These are phyloP conservation scores for Kurtzmaniella quercitrusa DNA, from an alignment of 1,139 yeast species.

Conservation along the genomic window DNA sequence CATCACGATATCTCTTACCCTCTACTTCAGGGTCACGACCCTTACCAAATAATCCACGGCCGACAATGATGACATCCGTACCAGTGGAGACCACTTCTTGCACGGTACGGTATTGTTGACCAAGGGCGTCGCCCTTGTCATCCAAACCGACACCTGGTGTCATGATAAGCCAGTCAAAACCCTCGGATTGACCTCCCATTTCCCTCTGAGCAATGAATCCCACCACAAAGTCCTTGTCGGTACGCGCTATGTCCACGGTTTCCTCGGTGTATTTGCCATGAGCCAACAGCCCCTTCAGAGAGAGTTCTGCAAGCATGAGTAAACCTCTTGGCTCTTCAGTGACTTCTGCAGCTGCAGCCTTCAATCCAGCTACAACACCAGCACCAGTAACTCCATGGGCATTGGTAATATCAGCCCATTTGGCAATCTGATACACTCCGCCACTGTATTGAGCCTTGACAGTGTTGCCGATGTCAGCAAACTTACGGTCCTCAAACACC, in stretches of 20 bases:
- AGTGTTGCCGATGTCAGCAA: slow-evolving; percentile 98
- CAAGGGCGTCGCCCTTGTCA: slow-evolving; percentile 94
- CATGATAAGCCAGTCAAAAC: slow-evolving; percentile 92
- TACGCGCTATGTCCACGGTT: slow-evolving; percentile 86
- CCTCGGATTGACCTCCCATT: slow-evolving; percentile 79
- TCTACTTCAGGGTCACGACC: slow-evolving; percentile 89
- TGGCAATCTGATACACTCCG: slow-evolving; percentile 83
- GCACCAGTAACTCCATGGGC: slow-evolving; percentile 98
- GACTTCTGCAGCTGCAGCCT: slow-evolving; percentile 74
- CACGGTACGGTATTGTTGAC: slow-evolving; percentile 95
- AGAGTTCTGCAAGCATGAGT: slow-evolving; percentile 91
- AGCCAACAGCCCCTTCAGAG: slow-evolving; percentile 91
- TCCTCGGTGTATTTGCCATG: slow-evolving; percentile 83
- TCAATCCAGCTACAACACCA: slow-evolving; percentile 86
- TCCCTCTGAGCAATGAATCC: slow-evolving; percentile 94
- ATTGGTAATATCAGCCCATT: slow-evolving; percentile 96
- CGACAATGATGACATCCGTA: slow-evolving; percentile 92
- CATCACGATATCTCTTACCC: slow-evolving; percentile 82
- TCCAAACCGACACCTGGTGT: slow-evolving; percentile 99
- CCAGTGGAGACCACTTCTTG: slow-evolving; percentile 79
- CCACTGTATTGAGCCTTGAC: slow-evolving; percentile 91
- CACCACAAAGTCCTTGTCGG: slow-evolving; percentile 83
- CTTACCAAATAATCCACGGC: slow-evolving; percentile 94
- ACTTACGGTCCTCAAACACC: slow-evolving; percentile 94
- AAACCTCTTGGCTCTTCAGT: slow-evolving; percentile 79